Conservation (phyloP, 2,329 filamentous ascomycete species). For the Calonectria montana region DNA sequence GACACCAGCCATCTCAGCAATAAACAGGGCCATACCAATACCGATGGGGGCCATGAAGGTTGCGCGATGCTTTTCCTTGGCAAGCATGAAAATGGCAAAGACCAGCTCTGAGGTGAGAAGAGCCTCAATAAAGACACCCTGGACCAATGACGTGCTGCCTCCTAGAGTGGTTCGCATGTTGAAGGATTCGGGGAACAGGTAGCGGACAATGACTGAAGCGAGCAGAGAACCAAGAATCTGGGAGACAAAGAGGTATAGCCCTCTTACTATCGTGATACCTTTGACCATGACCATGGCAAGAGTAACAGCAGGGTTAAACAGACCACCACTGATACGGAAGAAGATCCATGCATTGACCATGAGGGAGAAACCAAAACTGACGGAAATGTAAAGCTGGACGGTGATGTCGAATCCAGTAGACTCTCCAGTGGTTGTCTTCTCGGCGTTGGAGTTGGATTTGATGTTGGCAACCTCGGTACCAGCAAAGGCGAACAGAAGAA, state of each 20-base stretch:
- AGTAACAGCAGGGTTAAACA: conserved; percentile 56
- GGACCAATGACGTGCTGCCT: conserved; percentile 52
- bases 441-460: conserved; percentile 42
- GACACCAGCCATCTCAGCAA: conserved; percentile 58
- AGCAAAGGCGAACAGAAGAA: conserved; percentile 57
- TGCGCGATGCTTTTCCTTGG: conserved; percentile 60
- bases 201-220: conserved; percentile 55
- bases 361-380: conserved; percentile 57
- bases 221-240: conserved; percentile 62
- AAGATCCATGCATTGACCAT: conserved; percentile 61
- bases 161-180: conserved; percentile 55
- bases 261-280: conserved; percentile 58
- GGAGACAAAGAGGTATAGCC: conserved; percentile 57
- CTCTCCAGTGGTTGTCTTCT: conserved; percentile 55
- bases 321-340: conserved; percentile 56
- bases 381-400: conserved; percentile 55
- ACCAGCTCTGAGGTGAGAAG: conserved; percentile 60
- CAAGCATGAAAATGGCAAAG: conserved; percentile 64
- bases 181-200: conserved; percentile 56
- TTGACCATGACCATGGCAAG: conserved; percentile 64
- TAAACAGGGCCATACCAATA: conserved; percentile 59
- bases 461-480: conserved; percentile 55
- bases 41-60: conserved; percentile 62
- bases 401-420: conserved; percentile 56
- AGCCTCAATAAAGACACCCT: conserved; percentile 62